Conservation (phyloP, 208 protist genomes). For the Trypanosoma brucei region DNA sequence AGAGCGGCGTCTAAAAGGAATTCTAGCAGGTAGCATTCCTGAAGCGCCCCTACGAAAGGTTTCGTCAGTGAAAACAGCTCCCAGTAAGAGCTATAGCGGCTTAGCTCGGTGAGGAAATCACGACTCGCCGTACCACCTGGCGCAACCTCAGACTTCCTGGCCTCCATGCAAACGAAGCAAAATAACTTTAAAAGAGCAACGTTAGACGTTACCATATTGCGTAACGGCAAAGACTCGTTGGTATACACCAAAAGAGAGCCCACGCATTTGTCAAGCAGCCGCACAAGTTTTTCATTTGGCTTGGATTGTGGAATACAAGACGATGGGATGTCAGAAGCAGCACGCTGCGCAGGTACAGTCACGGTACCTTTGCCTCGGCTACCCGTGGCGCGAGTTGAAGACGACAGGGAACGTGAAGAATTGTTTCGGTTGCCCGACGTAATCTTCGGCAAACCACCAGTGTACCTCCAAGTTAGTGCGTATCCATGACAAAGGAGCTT, state of each 20-base stretch:
- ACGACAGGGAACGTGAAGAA: background rate
- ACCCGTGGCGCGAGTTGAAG: background rate
- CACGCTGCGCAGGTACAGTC: background rate
- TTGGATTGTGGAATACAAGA: constrained; percentile 30
- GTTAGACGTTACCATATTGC: constrained; percentile 48
- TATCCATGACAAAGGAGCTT: constrained; percentile 73
- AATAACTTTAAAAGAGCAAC: constrained; percentile 46
- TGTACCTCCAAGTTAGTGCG: constrained; percentile 60
- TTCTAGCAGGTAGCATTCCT: constrained; percentile 74
- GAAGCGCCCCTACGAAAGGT: constrained; percentile 20
- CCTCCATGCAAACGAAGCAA: constrained; percentile 59
- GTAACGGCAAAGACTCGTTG: constrained; percentile 61
- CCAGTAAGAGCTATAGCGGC: constrained; percentile 29
- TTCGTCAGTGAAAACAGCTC: constrained; percentile 5
- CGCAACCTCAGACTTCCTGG: constrained; percentile 42
- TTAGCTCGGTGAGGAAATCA: constrained; percentile 53
- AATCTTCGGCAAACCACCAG: constrained; percentile 14
- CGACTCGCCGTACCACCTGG: constrained; percentile 20
- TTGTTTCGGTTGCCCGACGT: background rate
- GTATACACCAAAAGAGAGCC: constrained; percentile 77
- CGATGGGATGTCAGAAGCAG: constrained; percentile 22
- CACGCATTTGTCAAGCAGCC: constrained; percentile 59
- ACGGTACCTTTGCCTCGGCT: background rate
- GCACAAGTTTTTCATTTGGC: constrained; percentile 32
- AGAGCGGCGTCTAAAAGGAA: constrained; percentile 86